Evolutionary conservation across 1,284 basidiomycete species (phyloP).

Genomic region (Puccinia sorghi): DNA sequence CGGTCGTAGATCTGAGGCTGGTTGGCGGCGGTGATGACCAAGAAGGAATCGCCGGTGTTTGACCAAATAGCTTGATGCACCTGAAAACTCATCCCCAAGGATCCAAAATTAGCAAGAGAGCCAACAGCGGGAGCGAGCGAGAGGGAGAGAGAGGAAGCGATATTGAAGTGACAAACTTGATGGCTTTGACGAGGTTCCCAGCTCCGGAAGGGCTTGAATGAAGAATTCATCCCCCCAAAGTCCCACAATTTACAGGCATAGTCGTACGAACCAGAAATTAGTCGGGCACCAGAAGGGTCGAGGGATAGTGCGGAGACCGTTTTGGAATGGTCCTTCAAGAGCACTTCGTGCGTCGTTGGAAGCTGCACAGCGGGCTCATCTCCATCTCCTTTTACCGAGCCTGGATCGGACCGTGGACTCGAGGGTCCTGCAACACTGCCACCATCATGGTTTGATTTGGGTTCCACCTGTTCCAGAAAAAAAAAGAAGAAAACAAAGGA

Average conservation of each 20-base stretch:
- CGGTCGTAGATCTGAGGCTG: constrained; percentile 85
- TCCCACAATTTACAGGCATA: constrained; percentile 98
- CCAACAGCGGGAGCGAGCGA: background rate
- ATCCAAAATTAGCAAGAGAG: constrained; percentile 1
- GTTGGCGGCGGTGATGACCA: constrained; percentile 78
- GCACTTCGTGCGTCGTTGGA: constrained; percentile 71
- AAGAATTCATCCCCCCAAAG: constrained; percentile 92
- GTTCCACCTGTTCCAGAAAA: background rate
- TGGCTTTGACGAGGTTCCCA: constrained; percentile 93
- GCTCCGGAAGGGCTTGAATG: constrained; percentile 85
- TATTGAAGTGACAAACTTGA: constrained; percentile 67
- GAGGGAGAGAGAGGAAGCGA: background rate
- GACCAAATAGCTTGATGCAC: constrained; percentile 86
- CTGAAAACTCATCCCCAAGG: constrained; percentile 60
- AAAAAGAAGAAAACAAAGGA: background rate
- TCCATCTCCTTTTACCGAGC: constrained; percentile 19
- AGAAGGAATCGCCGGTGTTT: constrained; percentile 76
- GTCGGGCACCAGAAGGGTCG: constrained; percentile 87
- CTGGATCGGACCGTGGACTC: background rate
- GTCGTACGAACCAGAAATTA: constrained; percentile 89
- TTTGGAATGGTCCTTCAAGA: constrained; percentile 90
- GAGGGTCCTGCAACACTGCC: background rate
- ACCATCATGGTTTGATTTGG: background rate
- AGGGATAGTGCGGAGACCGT: constrained; percentile 87
- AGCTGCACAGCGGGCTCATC: constrained; percentile 51